Evolutionary conservation across 768 basidiomycete species (phyloP), one percentile per base, ranked within the genome.

Genomic region (Sutorius australiensis): DNA sequence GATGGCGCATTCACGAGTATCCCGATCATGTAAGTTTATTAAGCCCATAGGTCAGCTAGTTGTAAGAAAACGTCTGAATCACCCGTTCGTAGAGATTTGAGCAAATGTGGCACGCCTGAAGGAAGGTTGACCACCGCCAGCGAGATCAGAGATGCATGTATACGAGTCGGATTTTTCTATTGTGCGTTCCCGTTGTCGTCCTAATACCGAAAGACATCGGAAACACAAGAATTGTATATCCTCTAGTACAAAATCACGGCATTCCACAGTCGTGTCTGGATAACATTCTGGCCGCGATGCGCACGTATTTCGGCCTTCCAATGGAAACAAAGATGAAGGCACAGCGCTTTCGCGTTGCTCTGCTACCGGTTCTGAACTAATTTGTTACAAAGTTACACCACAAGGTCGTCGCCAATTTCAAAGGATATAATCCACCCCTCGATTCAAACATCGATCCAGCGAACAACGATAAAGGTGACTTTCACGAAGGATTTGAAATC

Each of bases 401-500:
- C 58, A 77, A 75, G 46, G 84, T 80, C 52, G 78, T 79, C 1
- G 67, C 80, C 0, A 86, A 85, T 63, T 95, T 91, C 75, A 89
- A 86, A 63, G 87, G 87, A 17, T 89, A 89, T 67, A 84, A 76
- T 48, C 80, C 83, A 3, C 66, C 92, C 3, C 74, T 86, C 6
- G 85, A 83, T 50, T 82, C 80, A 46, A 92, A 92, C 65, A 87
- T 84, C 48, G 80, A 93, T 61, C 83, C 89, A 0, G 52, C 59
- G 8, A 81, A 82, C 44, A 73, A 79, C 21, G 79, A 80, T 43
- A 72, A 79, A n/a, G 93, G 93, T 1, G 94, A 98, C 64, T 69
- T 95, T 49, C 91, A 95, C 64, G 93, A 98, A 67, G 92, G 87
- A 3, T 95, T 94, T 66, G 87, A 93, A 60, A 77, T 95, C 51